Conservation (phyloP, 1,284 basidiomycete species). For the Cryptococcus sp. region DNA sequence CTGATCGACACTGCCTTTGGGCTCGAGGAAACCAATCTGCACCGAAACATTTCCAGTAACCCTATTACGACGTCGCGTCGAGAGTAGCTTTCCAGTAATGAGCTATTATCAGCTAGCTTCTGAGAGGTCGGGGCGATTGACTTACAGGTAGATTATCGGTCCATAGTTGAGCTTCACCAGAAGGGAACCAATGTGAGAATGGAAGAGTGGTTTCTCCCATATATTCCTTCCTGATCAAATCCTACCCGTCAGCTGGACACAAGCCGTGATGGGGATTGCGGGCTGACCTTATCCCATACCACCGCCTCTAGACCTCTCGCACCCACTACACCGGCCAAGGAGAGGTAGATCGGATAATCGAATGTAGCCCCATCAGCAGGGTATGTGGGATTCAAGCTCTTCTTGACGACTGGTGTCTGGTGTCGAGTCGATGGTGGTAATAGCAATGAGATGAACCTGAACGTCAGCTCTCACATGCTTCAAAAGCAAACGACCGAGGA, state of each 20-base stretch:
- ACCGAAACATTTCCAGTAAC: conserved; percentile 63
- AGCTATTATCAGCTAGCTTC: conserved; percentile 49
- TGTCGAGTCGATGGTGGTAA: conserved; percentile 60
- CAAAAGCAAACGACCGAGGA: conserved; percentile 6
- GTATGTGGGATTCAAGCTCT: conserved; percentile 72
- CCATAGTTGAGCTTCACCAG: conserved; percentile 46
- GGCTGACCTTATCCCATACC: conserved; percentile 83
- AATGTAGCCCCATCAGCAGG: conserved; percentile 71
- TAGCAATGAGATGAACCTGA: conserved; percentile 68
- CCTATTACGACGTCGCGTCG: conserved; percentile 51
- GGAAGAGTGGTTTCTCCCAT: conserved; percentile 78
- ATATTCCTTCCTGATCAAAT: conserved; percentile 78
- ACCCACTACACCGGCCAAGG: conserved; percentile 66
- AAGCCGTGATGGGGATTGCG: not conserved
- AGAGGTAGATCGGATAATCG: conserved; percentile 75
- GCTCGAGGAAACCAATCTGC: conserved; percentile 69
- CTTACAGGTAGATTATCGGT: conserved; percentile 37
- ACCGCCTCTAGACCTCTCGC: conserved; percentile 69
- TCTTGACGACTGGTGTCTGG: conserved; percentile 74
- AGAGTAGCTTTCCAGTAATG: conserved; percentile 58
- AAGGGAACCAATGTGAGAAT: conserved; percentile 73
- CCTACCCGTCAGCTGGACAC: conserved; percentile 20
- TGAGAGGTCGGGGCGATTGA: not conserved
- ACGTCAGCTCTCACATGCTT: not conserved
- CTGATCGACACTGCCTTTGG: conserved; percentile 31